phyloP scores from a whole-genome alignment of 2,329 filamentous ascomycete species.

The Sporothrix brunneoviolacea region DNA sequence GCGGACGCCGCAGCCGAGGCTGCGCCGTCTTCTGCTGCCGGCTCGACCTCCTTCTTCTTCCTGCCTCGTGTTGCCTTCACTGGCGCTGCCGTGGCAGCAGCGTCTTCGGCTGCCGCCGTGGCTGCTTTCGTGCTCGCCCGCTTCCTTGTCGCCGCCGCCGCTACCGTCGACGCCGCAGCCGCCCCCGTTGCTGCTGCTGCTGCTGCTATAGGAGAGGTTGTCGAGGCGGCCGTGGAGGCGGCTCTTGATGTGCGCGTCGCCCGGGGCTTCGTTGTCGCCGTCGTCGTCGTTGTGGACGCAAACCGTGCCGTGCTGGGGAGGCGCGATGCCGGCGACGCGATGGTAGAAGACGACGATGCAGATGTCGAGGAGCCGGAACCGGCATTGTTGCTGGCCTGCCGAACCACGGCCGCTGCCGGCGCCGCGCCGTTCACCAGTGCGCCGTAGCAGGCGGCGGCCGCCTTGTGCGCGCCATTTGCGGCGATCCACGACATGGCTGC shows the following conservation, averaged over 20 bases:
- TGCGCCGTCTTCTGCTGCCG: not conserved
- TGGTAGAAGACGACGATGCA: not conserved
- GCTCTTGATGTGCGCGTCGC: slow-evolving; percentile 9
- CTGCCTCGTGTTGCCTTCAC: slow-evolving; percentile 3
- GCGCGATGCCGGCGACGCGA: not conserved
- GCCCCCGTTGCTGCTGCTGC: not conserved
- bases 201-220: not conserved
- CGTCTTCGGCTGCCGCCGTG: not conserved
- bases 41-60: slow-evolving; percentile 12
- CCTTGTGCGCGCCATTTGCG: slow-evolving; percentile 12
- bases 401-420: slow-evolving; percentile 3
- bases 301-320: slow-evolving; percentile 3
- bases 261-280: slow-evolving; percentile 11
- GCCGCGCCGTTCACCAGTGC: slow-evolving; percentile 11
- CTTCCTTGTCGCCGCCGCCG: slow-evolving; percentile 16
- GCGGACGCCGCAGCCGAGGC: not conserved
- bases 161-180: slow-evolving; percentile 9
- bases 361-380: not conserved
- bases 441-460: slow-evolving; percentile 16
- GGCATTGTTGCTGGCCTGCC: slow-evolving; percentile 3
- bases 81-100: not conserved
- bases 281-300: slow-evolving; percentile 11
- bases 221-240: not conserved
- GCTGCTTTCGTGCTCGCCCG: slow-evolving; percentile 13
- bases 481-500: slow-evolving; percentile 18